Evolutionary conservation across 768 basidiomycete genomes (phyloP), one percentile per base, ranked within the genome.

Genomic region (Calvatia gigantea): DNA sequence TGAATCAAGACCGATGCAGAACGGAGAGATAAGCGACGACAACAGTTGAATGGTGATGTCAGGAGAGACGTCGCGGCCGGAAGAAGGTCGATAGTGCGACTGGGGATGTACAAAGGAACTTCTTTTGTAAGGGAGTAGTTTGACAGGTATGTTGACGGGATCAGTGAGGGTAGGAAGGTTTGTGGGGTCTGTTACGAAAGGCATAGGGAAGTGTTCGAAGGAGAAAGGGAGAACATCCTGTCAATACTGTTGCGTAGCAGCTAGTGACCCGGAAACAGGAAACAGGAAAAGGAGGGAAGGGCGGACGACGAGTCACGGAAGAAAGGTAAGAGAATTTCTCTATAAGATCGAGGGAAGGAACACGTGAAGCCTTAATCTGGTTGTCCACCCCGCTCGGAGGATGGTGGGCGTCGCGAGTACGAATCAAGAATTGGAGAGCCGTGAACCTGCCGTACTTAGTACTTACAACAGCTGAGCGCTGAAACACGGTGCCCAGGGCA

Each of bases 61-160:
- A 48, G 29, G 31, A n/a, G 46, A n/a, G 46, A 33, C 11, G 17
- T 42, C 41, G 41, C 15, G 25, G 25, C 21, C 11, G 4, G 9
- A 19, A 21, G 19, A n/a, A 23, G 21, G 39, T 41, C 17, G 19
- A 5, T 5, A 14, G 41, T 19, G 25, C 25, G 21, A 21, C 41
- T 21, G 23, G 41, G 12, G 46, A 17, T 17, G 43, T 45, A 29
- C 23, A 28, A 25, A 21, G 8, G n/a, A 19, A 48, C 46, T 23
- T 12, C 15, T 48, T 41, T 25, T 41, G 7, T 38, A 39, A 42
- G 4, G 38, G 15, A 21, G 4, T 23, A 6, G 2, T 12, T 29
- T 43, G 43, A 54, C 52, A 54, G 32, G 31, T 7, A 27, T 3
- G 31, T 45, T 54, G 52, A 54, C 52, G 46, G 52, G 46, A 54